These are phyloP conservation scores for Ophiobolus disseminans DNA, from an alignment of 2,329 filamentous ascomycete genomes.

Conservation along the genomic window DNA sequence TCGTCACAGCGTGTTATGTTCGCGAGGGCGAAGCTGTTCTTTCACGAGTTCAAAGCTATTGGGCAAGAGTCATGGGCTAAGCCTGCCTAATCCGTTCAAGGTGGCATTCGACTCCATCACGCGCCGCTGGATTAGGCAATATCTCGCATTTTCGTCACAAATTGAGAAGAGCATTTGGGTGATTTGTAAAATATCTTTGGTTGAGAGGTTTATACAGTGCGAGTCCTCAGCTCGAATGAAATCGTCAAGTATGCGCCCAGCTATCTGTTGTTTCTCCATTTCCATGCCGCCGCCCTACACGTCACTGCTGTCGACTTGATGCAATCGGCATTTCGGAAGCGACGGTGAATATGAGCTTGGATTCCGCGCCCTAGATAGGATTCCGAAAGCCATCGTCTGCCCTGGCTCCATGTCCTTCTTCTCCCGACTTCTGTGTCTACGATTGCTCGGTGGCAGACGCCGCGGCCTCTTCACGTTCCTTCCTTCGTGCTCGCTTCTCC, in stretches of 20 bases:
- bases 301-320: too few species aligned
- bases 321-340: too few species aligned
- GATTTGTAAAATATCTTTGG: slow-evolving; percentile 15
- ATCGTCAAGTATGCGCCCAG: slow-evolving; percentile 26
- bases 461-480: slow-evolving; percentile 64
- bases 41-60: slow-evolving; percentile 19
- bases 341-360: too few species aligned
- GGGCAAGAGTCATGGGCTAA: slow-evolving; percentile 38
- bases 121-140: slow-evolving; percentile 31
- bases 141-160: slow-evolving; percentile 30
- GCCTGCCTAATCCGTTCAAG: slow-evolving; percentile 15
- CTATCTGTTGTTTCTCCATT: slow-evolving; percentile 8
- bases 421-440: slow-evolving; percentile 6
- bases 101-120: slow-evolving; percentile 10
- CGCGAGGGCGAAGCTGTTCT: slow-evolving; percentile 15
- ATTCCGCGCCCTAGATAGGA: too few species aligned
- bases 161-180: not conserved
- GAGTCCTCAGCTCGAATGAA: slow-evolving; percentile 41
- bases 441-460: slow-evolving; percentile 28
- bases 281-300: slow-evolving; percentile 3
- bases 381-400: not conserved
- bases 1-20: slow-evolving; percentile 30
- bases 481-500: slow-evolving; percentile 86
- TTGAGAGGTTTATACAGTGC: slow-evolving; percentile 41
- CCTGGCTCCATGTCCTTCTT: not conserved